These are phyloP conservation scores for Adansonia grandidieri DNA, from an alignment of 441 rosid species.

Conservation along the genomic window DNA sequence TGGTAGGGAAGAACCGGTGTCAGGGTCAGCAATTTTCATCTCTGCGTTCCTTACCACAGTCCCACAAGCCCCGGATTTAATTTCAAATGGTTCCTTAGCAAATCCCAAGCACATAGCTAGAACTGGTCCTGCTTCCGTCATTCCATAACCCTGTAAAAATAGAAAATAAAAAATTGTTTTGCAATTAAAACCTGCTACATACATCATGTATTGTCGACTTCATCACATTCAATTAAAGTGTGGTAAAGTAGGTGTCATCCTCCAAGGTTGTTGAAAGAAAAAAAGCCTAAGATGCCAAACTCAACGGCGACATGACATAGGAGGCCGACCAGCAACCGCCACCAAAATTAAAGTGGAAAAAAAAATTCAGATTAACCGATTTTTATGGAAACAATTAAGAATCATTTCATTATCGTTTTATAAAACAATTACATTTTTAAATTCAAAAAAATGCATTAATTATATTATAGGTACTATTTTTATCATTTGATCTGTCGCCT, in stretches of 20 bases:
- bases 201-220: not conserved
- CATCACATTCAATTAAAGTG: not conserved
- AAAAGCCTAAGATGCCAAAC: not conserved
- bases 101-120: constrained; percentile 47
- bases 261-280: not conserved
- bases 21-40: constrained; percentile 52
- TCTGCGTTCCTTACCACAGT: constrained; percentile 52
- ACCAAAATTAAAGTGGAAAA: not conserved
- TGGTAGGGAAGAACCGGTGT: constrained; percentile 40
- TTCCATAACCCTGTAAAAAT: constrained; percentile 45
- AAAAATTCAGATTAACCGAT: too few relatives aligned
- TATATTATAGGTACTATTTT: too few relatives aligned
- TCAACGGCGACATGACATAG: not conserved
- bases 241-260: not conserved
- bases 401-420: too few relatives aligned
- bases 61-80: constrained; percentile 52
- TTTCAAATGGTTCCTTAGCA: constrained; percentile 46
- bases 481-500: too few relatives aligned
- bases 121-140: constrained; percentile 56
- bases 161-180: not conserved
- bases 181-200: not conserved
- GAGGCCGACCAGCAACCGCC: not conserved
- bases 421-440: too few relatives aligned
- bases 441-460: too few relatives aligned
- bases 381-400: too few relatives aligned